These are phyloP conservation scores for Epithemia pelagica DNA, from an alignment of 108 stramenopile species.

Conservation along the genomic window DNA sequence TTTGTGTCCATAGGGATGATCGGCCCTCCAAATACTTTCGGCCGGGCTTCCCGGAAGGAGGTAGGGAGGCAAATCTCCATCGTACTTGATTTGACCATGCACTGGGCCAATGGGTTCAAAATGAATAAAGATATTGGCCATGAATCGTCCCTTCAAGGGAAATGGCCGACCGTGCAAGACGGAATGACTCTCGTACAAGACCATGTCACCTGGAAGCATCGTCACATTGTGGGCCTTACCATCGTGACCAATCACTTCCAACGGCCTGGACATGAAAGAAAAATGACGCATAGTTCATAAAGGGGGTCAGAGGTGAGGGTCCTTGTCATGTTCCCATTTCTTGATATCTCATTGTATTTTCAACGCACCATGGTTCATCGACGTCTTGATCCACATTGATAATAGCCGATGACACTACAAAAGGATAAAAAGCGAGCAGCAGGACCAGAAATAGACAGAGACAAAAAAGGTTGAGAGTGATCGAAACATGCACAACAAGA, in stretches of 20 bases:
- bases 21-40: conserved; percentile 33
- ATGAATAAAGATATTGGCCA: conserved; percentile 72
- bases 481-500: conserved; percentile 45
- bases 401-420: conserved; percentile 59
- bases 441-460: conserved; percentile 51
- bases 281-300: conserved; percentile 61
- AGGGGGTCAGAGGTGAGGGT: conserved; percentile 34
- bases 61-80: conserved; percentile 38
- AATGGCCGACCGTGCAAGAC: conserved; percentile 77
- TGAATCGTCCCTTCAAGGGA: conserved; percentile 61
- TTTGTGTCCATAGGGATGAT: conserved; percentile 35
- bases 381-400: conserved; percentile 91
- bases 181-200: conserved; percentile 77
- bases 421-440: no score
- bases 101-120: conserved; percentile 26
- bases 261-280: conserved; percentile 42
- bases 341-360: conserved; percentile 23
- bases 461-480: conserved; percentile 1
- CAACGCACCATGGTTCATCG: conserved; percentile 83
- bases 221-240: conserved; percentile 47
- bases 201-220: conserved; percentile 87
- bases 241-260: conserved; percentile 90
- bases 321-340: no score
- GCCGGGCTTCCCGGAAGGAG: conserved; percentile 32
- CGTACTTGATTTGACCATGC: conserved; percentile 14